These are phyloP conservation scores for Zanthoxylum bungeanum DNA, from an alignment of 345 rosid species.

Conservation along the genomic window DNA sequence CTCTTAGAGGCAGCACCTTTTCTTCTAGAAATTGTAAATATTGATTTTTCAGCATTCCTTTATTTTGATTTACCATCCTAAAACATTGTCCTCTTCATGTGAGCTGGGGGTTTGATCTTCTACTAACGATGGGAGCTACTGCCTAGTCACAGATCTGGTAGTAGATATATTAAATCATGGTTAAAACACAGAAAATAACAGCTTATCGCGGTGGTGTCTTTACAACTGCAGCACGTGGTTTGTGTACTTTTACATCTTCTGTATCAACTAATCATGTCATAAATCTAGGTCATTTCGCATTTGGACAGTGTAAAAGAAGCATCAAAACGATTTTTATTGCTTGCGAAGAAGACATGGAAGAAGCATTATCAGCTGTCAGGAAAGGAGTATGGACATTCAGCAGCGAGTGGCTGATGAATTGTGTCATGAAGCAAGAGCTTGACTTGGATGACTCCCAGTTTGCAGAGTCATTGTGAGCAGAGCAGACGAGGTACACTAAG, in stretches of 20 bases:
- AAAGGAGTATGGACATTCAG: slow-evolving; percentile 56
- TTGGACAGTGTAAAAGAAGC: slow-evolving; percentile 34
- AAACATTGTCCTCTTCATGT: background rate
- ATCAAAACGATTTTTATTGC: slow-evolving; percentile 49
- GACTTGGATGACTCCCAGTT: slow-evolving; percentile 58
- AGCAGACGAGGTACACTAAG: background rate
- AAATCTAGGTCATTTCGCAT: slow-evolving; percentile 37
- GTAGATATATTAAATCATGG: background rate
- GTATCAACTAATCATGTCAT: background rate
- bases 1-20: background rate
- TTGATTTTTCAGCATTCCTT: background rate
- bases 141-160: background rate
- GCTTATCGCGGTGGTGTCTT: background rate
- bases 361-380: slow-evolving; percentile 51
- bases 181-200: background rate
- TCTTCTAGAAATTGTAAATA: background rate
- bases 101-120: background rate
- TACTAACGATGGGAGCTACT: background rate
- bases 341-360: slow-evolving; percentile 70
- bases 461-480: slow-evolving; percentile 57
- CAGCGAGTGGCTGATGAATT: slow-evolving; percentile 74
- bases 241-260: background rate
- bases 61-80: background rate
- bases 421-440: slow-evolving; percentile 74
- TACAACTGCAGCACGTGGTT: background rate